Evolutionary conservation across 1,284 basidiomycete species (phyloP).

Genomic region (Rhizopogon parksii): DNA sequence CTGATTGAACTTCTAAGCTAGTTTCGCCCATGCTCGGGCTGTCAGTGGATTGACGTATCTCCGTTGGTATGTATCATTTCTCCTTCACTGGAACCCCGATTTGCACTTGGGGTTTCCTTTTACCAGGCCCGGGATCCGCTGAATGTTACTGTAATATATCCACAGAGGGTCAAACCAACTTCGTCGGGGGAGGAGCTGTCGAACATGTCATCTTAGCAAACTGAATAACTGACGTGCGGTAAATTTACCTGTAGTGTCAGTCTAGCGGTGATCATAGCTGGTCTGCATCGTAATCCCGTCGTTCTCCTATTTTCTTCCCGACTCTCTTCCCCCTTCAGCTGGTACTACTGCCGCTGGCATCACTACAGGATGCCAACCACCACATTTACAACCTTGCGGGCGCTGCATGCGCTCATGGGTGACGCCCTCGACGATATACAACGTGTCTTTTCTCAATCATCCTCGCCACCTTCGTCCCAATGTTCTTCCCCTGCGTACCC

Average conservation of each 20-base stretch:
- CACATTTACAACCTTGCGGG: constrained; percentile 58
- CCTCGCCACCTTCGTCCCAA: constrained; percentile 12
- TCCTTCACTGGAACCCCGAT: neutral
- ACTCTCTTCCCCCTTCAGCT: neutral
- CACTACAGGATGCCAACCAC: constrained; percentile 8
- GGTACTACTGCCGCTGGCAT: neutral
- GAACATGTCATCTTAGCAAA: neutral
- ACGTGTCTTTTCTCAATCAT: constrained; percentile 38
- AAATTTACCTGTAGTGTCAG: neutral
- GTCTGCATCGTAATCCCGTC: neutral
- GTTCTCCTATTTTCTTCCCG: neutral
- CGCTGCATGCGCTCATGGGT: constrained; percentile 58
- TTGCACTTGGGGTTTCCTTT: neutral
- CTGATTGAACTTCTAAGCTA: neutral
- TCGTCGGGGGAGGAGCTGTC: neutral
- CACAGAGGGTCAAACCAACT: neutral
- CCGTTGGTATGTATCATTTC: neutral
- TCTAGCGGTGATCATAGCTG: too few species aligned
- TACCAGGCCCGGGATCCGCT: neutral
- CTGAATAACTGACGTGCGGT: neutral
- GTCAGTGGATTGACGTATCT: neutral
- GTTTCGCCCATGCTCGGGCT: neutral
- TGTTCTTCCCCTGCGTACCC: constrained; percentile 17
- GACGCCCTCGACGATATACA: constrained; percentile 65
- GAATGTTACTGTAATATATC: neutral